Base-by-base conservation (phyloP, 163 green algal genomes). In the Scenedesmus sp. region DNA sequence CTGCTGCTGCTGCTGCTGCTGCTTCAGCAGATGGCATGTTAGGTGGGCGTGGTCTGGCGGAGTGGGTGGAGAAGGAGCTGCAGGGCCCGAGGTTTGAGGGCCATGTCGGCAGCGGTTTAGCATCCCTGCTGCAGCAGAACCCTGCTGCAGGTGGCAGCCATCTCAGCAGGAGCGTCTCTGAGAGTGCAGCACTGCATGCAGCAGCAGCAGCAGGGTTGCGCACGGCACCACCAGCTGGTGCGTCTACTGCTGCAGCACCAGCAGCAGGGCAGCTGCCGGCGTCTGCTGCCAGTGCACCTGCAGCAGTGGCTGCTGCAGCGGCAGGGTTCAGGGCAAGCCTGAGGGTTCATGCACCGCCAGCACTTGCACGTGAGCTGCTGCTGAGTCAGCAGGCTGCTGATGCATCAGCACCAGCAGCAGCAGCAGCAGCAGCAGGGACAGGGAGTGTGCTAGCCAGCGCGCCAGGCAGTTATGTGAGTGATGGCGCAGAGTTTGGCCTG, bases 351-450 rank as follows among this genome's bases (percentile, higher is more conserved):
- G 70, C 70, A 79, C 6, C 5, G 66, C 66, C 66, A 7, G 66
- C 66, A 76, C 66, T 76, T 34, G 66, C 66, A 34, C 66, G 18
- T 76, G 66, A 76, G 66, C 66, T 76, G 66, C 13, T 76, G 66
- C 66, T 76, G 18, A 76, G 10, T 18, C 62, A 73, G 62, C 62
- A 73, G 12, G 62, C 10, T 73, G 62, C 62, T 73, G 62, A 76
- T 34, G 16, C 34, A 46, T 76, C 66, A 76, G 66, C 66, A 26
- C 15, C 66, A 8, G 15, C 52, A 62, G 46, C 57, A 57, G 82
- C 82, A 60, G 52, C 81, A 86, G 81, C 77, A 84, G 26, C 77
- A 84, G 26, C 26, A 57, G 77, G 77, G 26, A 34, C 59, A 16
- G 8, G 34, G 12, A 84, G 16, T 60, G 81, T 56, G 52, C 20